A percentile compares a stretch with the other conserved stretches of the same genome.
Conservation (phyloP, 768 basidiomycete species). For the Rhodosporidiobolus sp. region DNA sequence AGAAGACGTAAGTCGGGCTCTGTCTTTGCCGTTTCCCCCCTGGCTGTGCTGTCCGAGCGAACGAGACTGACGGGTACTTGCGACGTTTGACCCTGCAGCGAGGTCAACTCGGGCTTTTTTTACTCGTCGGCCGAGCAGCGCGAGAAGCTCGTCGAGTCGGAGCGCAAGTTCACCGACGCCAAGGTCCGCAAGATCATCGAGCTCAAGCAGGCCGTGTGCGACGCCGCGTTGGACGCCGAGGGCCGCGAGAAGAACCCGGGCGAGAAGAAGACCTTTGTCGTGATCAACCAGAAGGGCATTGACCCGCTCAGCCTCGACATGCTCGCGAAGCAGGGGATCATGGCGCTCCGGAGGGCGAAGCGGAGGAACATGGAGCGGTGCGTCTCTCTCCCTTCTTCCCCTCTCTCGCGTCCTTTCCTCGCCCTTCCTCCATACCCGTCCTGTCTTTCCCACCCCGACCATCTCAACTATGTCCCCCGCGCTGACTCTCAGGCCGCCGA, state of each 20-base stretch:
- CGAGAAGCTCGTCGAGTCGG: constrained; percentile 97
- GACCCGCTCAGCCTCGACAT: constrained; percentile 95
- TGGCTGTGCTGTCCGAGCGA: no score
- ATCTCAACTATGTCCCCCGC: no score
- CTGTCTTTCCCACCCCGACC: constrained; percentile 6
- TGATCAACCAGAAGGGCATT: constrained; percentile 99
- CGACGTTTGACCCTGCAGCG: constrained; percentile 55
- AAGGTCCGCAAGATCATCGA: constrained; percentile 95
- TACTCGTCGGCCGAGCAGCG: constrained; percentile 97
- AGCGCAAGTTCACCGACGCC: constrained; percentile 85
- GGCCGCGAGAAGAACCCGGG: constrained; percentile 57
- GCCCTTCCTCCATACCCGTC: not conserved
- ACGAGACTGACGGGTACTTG: no score
- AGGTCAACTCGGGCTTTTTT: constrained; percentile 99
- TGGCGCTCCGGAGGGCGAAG: constrained; percentile 91
- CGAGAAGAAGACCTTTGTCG: constrained; percentile 73
- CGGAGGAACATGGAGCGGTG: constrained; percentile 98
- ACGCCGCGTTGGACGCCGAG: constrained; percentile 73
- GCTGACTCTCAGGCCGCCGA: no score
- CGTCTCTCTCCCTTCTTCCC: constrained; percentile 37
- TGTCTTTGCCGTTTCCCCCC: not conserved
- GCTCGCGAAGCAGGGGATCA: constrained; percentile 90
- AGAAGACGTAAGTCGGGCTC: constrained; percentile 79
- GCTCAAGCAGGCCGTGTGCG: constrained; percentile 92
- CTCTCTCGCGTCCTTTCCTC: constrained; percentile 12